Base-by-base conservation (phyloP, 2,329 filamentous ascomycete genomes). In the Metarhizium anisopliae region DNA sequence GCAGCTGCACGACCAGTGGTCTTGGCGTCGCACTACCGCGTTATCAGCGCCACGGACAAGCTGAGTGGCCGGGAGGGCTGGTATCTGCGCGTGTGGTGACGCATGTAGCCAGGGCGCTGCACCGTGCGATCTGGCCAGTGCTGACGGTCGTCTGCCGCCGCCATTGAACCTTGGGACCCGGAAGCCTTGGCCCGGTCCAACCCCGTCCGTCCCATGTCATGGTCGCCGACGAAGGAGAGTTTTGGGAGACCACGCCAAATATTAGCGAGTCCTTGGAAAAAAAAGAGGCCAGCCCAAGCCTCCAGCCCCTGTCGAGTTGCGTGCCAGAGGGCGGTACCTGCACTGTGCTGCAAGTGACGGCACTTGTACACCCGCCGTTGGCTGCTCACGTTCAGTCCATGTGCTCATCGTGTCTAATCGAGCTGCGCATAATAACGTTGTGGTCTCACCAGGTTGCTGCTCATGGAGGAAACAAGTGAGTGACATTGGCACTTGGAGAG, bases 11-110 rank as follows among this genome's bases (percentile, higher is more conserved):
- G 54, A 52, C 45, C 42, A 42, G 20, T 40, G n/a, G 52, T 29
- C 55, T 57, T 57, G 52, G 55, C 55, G 55, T 54, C 20, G 40
- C 55, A 52, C 55, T 43, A 56, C 49, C 42, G 6, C 47, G 47
- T 56, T 53, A 40, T 47, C 47, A 25, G 47, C 52, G 52, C 52
- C 52, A 43, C 49, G 10, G 18, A 47, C n/a, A 20, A 18, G 47
- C 51, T 45, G 32, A 32, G 51, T 32, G 36, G 20, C 38, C 11
- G 13, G 11, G 11, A 14, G 38, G 38, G 20, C 51, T 42, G 38
- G 16, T 40, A n/a, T 42, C 25, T 18, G 51, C 52, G n/a, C 38
- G 42, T 18, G 13, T 42, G n/a, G 7, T 6, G 18, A 5, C 8
- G 16, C 16, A 52, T 36, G 49, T 50, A 43, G 36, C 25, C 53